These are phyloP conservation scores for Trypanosoma cruzi DNA, from an alignment of 208 protist species.

Conservation along the genomic window DNA sequence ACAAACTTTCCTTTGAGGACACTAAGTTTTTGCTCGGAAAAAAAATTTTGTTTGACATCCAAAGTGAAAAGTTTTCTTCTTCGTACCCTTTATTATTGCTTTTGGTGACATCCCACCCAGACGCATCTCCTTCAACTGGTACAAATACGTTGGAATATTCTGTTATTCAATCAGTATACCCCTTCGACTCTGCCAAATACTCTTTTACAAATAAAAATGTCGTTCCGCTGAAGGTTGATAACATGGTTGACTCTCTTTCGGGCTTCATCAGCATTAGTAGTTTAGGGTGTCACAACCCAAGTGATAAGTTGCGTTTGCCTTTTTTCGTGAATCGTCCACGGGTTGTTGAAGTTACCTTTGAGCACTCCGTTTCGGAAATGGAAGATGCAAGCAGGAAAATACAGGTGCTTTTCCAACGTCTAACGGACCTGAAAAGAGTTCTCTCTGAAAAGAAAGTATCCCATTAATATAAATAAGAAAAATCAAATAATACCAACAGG, in stretches of 20 bases:
- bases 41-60: neutral
- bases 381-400: slow-evolving; percentile 23
- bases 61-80: neutral
- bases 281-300: slow-evolving; percentile 31
- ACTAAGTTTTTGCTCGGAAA: slow-evolving; percentile 27
- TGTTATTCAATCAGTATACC: slow-evolving; percentile 29
- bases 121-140: slow-evolving; percentile 2
- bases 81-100: slow-evolving; percentile 32
- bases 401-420: slow-evolving; percentile 26
- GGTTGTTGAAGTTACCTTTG: slow-evolving; percentile 11
- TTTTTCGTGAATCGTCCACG: neutral
- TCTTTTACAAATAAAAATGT: slow-evolving; percentile 15
- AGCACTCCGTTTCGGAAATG: slow-evolving; percentile 19
- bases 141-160: slow-evolving; percentile 48
- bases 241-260: slow-evolving; percentile 56
- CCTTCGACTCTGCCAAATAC: neutral
- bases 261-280: slow-evolving; percentile 51
- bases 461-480: neutral
- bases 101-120: slow-evolving; percentile 39
- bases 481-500: neutral
- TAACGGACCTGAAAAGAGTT: slow-evolving; percentile 21
- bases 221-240: slow-evolving; percentile 56
- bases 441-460: slow-evolving; percentile 17
- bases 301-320: neutral
- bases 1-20: slow-evolving; percentile 65